These are phyloP conservation scores for Candida ortonii DNA, from an alignment of 805 yeast genomes.

Conservation along the genomic window DNA sequence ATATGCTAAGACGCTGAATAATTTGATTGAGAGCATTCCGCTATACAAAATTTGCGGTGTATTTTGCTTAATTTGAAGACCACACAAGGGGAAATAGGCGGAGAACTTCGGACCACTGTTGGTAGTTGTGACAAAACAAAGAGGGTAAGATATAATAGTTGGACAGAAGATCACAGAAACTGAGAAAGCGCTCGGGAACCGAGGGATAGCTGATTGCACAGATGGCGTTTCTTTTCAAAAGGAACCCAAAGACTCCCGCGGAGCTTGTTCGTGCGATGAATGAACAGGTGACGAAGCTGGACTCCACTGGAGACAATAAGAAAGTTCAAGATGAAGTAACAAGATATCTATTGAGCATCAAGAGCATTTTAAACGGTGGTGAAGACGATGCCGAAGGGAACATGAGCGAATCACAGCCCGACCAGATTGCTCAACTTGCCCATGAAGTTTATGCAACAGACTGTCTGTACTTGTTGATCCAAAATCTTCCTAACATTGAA, in stretches of 20 bases:
- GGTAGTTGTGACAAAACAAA: no score
- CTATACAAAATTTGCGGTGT: no score
- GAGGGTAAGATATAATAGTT: not conserved
- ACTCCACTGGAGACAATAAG: constrained; percentile 38
- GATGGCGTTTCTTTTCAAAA: constrained; percentile 89
- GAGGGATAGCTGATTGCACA: not conserved
- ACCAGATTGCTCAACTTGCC: constrained; percentile 70
- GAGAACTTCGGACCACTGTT: no score
- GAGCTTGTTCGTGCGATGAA: constrained; percentile 75
- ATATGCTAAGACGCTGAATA: no score
- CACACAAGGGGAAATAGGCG: no score
- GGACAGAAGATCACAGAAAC: not conserved
- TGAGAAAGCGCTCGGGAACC: not conserved
- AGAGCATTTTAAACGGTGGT: constrained; percentile 51
- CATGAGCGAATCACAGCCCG: constrained; percentile 48
- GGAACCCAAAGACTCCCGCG: constrained; percentile 85
- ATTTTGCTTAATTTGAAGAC: not conserved
- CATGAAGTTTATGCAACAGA: constrained; percentile 77
- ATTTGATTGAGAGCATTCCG: no score
- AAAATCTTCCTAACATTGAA: constrained; percentile 63
- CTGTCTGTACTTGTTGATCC: constrained; percentile 58
- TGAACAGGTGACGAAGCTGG: constrained; percentile 69
- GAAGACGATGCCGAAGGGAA: constrained; percentile 46
- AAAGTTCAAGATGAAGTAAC: constrained; percentile 70
- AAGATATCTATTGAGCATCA: constrained; percentile 61